Conservation (phyloP, 2,329 filamentous ascomycete species). For the Ilyonectria sp. region DNA sequence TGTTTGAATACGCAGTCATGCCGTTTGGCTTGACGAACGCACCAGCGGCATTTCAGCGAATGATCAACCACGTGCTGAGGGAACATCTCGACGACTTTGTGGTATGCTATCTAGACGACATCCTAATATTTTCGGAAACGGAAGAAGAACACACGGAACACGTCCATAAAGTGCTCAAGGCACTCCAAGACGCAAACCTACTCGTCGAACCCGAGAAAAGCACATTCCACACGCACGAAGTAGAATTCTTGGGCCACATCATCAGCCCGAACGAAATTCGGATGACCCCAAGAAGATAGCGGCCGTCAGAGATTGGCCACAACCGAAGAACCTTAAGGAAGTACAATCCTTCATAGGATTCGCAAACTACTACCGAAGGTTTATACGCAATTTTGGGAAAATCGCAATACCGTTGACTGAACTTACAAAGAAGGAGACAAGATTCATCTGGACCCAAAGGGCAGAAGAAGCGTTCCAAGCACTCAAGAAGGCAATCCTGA, state of each 20-base stretch:
- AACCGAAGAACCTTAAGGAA: constrained; percentile 26
- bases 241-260: constrained; percentile 26
- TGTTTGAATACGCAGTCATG: too few species aligned
- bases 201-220: constrained; percentile 27
- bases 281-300: constrained; percentile 37
- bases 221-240: constrained; percentile 26
- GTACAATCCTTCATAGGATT: constrained; percentile 33
- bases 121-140: constrained; percentile 40
- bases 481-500: too few species aligned
- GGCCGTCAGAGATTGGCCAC: constrained; percentile 12
- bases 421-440: constrained; percentile 25
- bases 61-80: constrained; percentile 34
- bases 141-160: constrained; percentile 37
- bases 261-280: constrained; percentile 27
- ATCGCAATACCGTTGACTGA: constrained; percentile 16
- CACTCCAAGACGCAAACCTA: constrained; percentile 31
- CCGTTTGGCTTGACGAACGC: constrained; percentile 32
- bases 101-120: constrained; percentile 38
- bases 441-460: neutral
- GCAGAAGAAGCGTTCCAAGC: too few species aligned
- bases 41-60: constrained; percentile 31
- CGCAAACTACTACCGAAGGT: neutral
- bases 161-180: constrained; percentile 32
- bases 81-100: constrained; percentile 28
- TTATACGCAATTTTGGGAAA: constrained; percentile 36